Base-by-base conservation (phyloP, 495 filamentous ascomycete species). In the Parathielavia appendiculata region DNA sequence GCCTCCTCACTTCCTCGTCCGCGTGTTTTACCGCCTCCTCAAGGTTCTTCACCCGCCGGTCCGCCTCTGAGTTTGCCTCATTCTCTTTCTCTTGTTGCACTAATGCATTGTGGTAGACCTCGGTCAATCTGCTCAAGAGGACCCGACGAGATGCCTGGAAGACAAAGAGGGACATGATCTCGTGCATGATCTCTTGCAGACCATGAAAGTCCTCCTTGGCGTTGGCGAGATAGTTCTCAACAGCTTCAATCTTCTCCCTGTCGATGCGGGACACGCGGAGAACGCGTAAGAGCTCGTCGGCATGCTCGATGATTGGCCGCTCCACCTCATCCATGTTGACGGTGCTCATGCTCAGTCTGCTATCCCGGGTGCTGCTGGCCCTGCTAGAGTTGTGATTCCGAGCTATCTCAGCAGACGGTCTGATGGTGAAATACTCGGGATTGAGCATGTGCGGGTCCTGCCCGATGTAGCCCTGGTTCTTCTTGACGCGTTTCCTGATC, bases 381-480 rank as follows among this genome's bases (percentile, higher is more conserved):
- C 55, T 41, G 39, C 63, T 71, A 14, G 61, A 70, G 39, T 52
- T 81, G 65, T 54, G 72, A 66, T 41, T 78, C 70, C 41, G 68
- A 57, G 35, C 67, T 63, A 52, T 59, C 55, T 68, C 55, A 47
- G 71, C 52, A 54, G 76, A 67, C 64, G 73, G 51, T 3, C 89
- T 83, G 52, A 97, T 87, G 0, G 89, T 87, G 63, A 98, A 97
- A 66, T 97, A 97, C 52, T 96, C 90, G 32, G 83, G 79, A 60
- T 81, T 91, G 43, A 95, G 76, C 76, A 82, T 78, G 66, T 90
- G 84, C 1, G 79, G 76, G 35, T 79, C 75, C 52, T 73, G 63
- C 38, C 57, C 51, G 7, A 58, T 40, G 36, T 74, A 69, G 16
- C 73, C 70, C n/a, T 58, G 20, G 20, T 72, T 65, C 54, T 79